phyloP scores from a whole-genome alignment of 192 early-diverging fungal genomes.

The Chytriomyces sp. region DNA sequence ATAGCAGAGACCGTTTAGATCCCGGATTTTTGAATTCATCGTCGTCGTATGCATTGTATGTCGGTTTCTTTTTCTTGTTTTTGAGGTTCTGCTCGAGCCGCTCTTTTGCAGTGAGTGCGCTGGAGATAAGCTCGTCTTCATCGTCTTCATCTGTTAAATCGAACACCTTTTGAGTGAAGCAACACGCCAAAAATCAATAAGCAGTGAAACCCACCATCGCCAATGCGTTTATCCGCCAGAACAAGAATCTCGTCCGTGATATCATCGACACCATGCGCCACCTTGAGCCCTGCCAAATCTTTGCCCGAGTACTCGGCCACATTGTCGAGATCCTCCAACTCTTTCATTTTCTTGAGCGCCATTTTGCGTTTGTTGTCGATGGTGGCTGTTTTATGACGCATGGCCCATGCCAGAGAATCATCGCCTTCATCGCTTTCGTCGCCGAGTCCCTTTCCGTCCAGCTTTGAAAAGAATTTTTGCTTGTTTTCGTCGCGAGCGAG shows the following conservation, averaged over 20 bases:
- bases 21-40: constrained; percentile 55
- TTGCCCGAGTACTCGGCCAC: constrained; percentile 29
- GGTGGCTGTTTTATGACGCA: constrained; percentile 53
- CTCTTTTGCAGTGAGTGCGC: constrained; percentile 71
- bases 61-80: constrained; percentile 69
- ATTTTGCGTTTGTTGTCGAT: constrained; percentile 52
- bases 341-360: constrained; percentile 42
- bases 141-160: constrained; percentile 50
- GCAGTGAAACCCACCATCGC: constrained; percentile 49
- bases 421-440: constrained; percentile 54
- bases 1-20: constrained; percentile 62
- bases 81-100: constrained; percentile 73
- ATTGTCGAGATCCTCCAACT: constrained; percentile 48
- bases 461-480: constrained; percentile 17
- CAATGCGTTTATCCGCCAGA: constrained; percentile 81
- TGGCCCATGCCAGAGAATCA: constrained; percentile 69
- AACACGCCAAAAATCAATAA: not conserved
- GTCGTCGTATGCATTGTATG: constrained; percentile 78
- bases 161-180: not conserved
- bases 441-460: constrained; percentile 68
- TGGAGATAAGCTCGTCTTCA: constrained; percentile 76
- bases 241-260: constrained; percentile 85
- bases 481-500: constrained; percentile 11
- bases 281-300: constrained; percentile 74
- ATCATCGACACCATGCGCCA: constrained; percentile 73